Evolutionary conservation across 2,329 filamentous ascomycete genomes (phyloP).

Genomic region (Penicillium italicum): DNA sequence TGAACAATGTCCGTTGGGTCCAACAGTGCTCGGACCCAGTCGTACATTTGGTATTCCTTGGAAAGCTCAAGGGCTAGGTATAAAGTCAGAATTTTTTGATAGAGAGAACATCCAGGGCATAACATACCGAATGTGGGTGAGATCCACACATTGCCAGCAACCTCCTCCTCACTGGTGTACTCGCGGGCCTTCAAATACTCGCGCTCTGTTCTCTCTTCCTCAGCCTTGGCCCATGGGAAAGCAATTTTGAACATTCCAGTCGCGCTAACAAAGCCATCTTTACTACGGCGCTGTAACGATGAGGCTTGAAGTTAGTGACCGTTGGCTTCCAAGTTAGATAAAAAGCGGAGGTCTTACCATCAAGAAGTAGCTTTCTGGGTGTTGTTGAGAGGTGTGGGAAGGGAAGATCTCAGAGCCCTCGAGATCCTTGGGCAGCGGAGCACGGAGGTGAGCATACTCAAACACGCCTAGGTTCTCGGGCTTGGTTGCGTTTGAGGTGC

Average conservation of each 20-base stretch:
- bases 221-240: slow-evolving; percentile 60
- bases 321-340: background rate
- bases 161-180: slow-evolving; percentile 83
- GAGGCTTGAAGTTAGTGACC: background rate
- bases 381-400: slow-evolving; percentile 57
- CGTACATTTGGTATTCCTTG: slow-evolving; percentile 77
- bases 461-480: slow-evolving; percentile 74
- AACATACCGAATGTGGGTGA: slow-evolving; percentile 65
- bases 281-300: slow-evolving; percentile 55
- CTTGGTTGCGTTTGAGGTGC: slow-evolving; percentile 67
- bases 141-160: slow-evolving; percentile 96
- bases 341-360: slow-evolving; percentile 66
- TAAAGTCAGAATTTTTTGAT: slow-evolving; percentile 9
- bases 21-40: slow-evolving; percentile 89
- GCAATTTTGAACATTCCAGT: slow-evolving; percentile 69
- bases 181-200: slow-evolving; percentile 77
- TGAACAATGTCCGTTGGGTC: slow-evolving; percentile 77
- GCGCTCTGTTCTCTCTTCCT: slow-evolving; percentile 59
- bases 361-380: slow-evolving; percentile 89
- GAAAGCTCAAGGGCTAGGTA: slow-evolving; percentile 73
- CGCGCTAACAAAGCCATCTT: slow-evolving; percentile 63
- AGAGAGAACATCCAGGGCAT: slow-evolving; percentile 33
- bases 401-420: slow-evolving; percentile 87
- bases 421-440: slow-evolving; percentile 86
- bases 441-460: slow-evolving; percentile 93